These are phyloP conservation scores for Coprinopsis strossmayeri DNA, from an alignment of 768 basidiomycete genomes.

Conservation along the genomic window DNA sequence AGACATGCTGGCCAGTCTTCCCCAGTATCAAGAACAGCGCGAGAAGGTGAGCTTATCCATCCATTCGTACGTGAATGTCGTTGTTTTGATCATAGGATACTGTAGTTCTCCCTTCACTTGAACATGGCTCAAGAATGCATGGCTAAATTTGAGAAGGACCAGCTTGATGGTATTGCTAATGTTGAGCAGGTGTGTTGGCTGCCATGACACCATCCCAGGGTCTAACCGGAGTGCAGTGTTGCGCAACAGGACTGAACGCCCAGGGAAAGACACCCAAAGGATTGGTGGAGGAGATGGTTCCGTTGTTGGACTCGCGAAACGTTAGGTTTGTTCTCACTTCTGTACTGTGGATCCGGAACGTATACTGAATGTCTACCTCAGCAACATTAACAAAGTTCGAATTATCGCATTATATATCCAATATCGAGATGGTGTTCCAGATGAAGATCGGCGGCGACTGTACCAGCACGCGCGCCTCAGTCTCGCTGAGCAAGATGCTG, in stretches of 20 bases:
- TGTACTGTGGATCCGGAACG: slow-evolving; percentile 4
- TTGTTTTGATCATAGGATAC: not conserved
- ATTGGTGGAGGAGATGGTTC: slow-evolving; percentile 98
- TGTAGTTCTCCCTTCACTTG: slow-evolving; percentile 89
- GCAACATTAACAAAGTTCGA: slow-evolving; percentile 89
- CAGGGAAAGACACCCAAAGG: slow-evolving; percentile 95
- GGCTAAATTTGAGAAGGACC: slow-evolving; percentile 84
- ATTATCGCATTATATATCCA: slow-evolving; percentile 95
- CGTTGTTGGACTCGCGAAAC: slow-evolving; percentile 80
- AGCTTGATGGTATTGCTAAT: slow-evolving; percentile 72
- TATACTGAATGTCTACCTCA: slow-evolving; percentile 22
- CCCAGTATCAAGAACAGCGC: slow-evolving; percentile 91
- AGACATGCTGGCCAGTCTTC: slow-evolving; percentile 94
- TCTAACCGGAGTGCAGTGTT: slow-evolving; percentile 48
- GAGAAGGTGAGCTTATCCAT: slow-evolving; percentile 76
- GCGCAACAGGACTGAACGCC: slow-evolving; percentile 85
- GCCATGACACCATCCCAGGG: not conserved
- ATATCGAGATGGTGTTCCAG: slow-evolving; percentile 94
- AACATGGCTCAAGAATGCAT: slow-evolving; percentile 99
- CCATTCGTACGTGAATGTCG: too few species aligned
- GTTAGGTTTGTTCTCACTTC: slow-evolving; percentile 51
- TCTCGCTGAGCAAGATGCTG: slow-evolving; percentile 86
- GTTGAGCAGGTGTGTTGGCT: slow-evolving; percentile 72
- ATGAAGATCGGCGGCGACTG: slow-evolving; percentile 89
- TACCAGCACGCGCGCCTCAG: slow-evolving; percentile 92